phyloP scores from a whole-genome alignment of 2,329 filamentous ascomycete genomes.

The Thielaviopsis populi region DNA sequence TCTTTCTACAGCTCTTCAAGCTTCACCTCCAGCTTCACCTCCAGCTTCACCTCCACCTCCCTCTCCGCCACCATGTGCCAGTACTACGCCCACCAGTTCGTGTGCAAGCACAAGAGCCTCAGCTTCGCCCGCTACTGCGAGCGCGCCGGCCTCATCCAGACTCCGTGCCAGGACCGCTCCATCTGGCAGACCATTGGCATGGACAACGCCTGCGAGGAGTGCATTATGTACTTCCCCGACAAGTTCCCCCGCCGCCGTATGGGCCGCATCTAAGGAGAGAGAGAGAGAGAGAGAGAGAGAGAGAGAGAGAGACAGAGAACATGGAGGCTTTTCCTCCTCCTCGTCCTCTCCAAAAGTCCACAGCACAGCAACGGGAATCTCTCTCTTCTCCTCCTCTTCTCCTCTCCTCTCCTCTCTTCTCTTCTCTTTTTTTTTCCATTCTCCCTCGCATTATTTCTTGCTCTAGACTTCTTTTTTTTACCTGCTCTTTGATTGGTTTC shows the following conservation, averaged over 20 bases:
- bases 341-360: not conserved
- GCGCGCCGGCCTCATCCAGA: conserved; percentile 26
- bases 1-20: not conserved
- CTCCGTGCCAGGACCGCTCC: conserved; percentile 23
- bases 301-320: no score
- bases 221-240: conserved; percentile 23
- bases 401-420: not conserved
- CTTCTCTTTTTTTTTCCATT: not conserved
- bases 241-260: conserved; percentile 18
- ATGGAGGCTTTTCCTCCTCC: not conserved
- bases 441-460: not conserved
- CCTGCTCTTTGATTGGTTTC: conserved; percentile 4
- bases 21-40: not conserved
- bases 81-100: conserved; percentile 27
- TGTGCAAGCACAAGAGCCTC: conserved; percentile 25
- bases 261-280: conserved; percentile 3
- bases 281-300: no score
- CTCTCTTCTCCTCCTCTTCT: not conserved
- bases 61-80: conserved; percentile 23
- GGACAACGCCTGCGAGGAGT: conserved; percentile 26
- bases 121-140: conserved; percentile 26
- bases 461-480: conserved; percentile 7
- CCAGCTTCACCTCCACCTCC: not conserved
- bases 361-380: not conserved
- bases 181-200: conserved; percentile 27